Evolutionary conservation across 495 filamentous ascomycete genomes (phyloP), one percentile per base, ranked within the genome.

Genomic region (Cryomyces minteri): DNA sequence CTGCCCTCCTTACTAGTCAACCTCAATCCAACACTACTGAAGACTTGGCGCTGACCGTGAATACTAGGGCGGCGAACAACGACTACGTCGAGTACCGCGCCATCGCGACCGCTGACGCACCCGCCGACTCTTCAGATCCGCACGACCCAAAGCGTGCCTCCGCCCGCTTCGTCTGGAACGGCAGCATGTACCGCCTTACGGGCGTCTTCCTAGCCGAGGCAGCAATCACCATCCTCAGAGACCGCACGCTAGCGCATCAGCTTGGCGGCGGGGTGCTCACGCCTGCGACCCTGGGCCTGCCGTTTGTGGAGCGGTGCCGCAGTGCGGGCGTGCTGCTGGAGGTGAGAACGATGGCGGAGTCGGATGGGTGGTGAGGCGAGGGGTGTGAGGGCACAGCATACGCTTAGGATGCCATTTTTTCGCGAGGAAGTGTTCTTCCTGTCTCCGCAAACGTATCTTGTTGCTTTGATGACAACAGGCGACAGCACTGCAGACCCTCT

Each of bases 271-370:
- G 84, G 7, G 64, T 92, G 28, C 75, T 86, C 14, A 94, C 86
- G 1, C 71, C 86, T n/a, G 81, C 84, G n/a, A 82, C 74, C 36
- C 61, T 94, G 34, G 86, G 86, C 0, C 79, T 87, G 58, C 66
- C 67, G 31, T 87, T 74, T 54, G 68, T 90, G 46, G 78, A 90
- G 54, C 71, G 82, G 38, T 57, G 88, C 48, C 66, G 73, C 10
- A 66, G 69, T 41, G 71, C 65, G 10, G 82, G 82, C 1, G 74
- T 84, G 47, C 71, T 63, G 41, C 64, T 84, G 44, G 74, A 84
- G 58, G 38, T 49, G 3, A 54, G 46, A 29, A 44, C 44, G 40
- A 30, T 40, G 10, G 11, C 34, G 9, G 9, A 38, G 34, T 38
- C 9, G 34, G 12, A 38, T 3, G 34, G 18, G 18, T 25, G 18